Evolutionary conservation across 2,329 filamentous ascomycete species (phyloP).

Genomic region (Laburnicola sp.): DNA sequence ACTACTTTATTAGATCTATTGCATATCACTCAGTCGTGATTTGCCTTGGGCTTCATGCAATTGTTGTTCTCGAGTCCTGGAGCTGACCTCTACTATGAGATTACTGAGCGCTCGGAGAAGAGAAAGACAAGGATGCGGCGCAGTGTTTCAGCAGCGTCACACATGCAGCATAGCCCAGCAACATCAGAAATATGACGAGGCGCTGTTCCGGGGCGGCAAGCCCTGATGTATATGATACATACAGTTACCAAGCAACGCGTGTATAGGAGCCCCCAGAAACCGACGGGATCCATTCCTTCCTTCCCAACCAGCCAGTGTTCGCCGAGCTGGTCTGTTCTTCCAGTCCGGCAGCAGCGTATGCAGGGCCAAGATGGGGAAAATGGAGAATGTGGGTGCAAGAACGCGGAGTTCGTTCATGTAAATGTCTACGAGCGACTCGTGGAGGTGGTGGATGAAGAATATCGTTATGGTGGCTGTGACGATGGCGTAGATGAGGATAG

Average conservation of each 20-base stretch:
- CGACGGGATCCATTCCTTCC: not conserved
- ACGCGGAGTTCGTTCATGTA: slow-evolving; percentile 1
- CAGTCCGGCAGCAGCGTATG: not conserved
- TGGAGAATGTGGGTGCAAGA: not conserved
- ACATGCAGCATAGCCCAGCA: too few relatives aligned
- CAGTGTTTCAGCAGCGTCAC: too few relatives aligned
- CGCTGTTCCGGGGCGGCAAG: too few relatives aligned
- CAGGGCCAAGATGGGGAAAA: not conserved
- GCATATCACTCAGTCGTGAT: too few relatives aligned
- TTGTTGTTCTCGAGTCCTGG: too few relatives aligned
- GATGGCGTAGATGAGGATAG: slow-evolving; percentile 1
- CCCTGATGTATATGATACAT: not conserved
- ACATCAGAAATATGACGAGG: too few relatives aligned
- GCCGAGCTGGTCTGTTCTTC: not conserved
- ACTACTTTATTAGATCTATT: not conserved
- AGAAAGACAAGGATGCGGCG: too few relatives aligned
- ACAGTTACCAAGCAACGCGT: not conserved
- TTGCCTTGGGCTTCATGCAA: too few relatives aligned
- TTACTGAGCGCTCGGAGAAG: too few relatives aligned
- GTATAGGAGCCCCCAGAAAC: not conserved
- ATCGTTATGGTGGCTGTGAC: not conserved
- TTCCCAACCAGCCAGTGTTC: not conserved
- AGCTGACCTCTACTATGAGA: too few relatives aligned
- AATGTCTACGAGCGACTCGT: not conserved
- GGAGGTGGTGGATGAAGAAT: not conserved